Evolutionary conservation across 2,329 filamentous ascomycete genomes (phyloP).

Genomic region (Aspergillus costaricaensis): DNA sequence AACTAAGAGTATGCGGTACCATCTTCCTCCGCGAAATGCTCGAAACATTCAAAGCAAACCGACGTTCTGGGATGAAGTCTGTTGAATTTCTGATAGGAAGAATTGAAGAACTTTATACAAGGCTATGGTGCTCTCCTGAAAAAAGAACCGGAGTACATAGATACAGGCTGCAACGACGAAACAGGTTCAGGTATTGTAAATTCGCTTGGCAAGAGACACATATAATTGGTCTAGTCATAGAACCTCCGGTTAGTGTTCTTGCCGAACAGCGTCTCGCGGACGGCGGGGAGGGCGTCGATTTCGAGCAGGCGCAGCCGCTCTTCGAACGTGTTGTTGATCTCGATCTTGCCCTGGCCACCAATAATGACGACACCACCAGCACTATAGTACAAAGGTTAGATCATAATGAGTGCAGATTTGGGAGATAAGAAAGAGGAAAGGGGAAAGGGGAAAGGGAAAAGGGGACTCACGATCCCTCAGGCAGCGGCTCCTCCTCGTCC

Average conservation of each 20-base stretch:
- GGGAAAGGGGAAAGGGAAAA: constrained; percentile 32
- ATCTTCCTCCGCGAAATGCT: no score
- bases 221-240: constrained; percentile 66
- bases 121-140: constrained; percentile 20
- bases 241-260: constrained; percentile 96
- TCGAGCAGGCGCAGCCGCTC: constrained; percentile 84
- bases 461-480: constrained; percentile 77
- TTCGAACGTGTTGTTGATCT: constrained; percentile 98
- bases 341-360: constrained; percentile 86
- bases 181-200: constrained; percentile 4
- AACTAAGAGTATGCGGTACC: no score
- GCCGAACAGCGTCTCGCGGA: constrained; percentile 86
- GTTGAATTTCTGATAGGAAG: not conserved
- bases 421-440: constrained; percentile 8
- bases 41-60: not conserved
- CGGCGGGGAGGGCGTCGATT: constrained; percentile 77
- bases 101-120: constrained; percentile 17
- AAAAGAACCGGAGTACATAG: constrained; percentile 18
- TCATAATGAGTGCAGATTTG: no score
- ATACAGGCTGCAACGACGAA: constrained; percentile 19
- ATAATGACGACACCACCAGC: constrained; percentile 80
- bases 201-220: constrained; percentile 11
- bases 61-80: not conserved
- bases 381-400: constrained; percentile 50
- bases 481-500: constrained; percentile 76